These are phyloP conservation scores for Geotrichum carabidarum DNA, from an alignment of 1,139 yeast genomes.

Conservation along the genomic window DNA sequence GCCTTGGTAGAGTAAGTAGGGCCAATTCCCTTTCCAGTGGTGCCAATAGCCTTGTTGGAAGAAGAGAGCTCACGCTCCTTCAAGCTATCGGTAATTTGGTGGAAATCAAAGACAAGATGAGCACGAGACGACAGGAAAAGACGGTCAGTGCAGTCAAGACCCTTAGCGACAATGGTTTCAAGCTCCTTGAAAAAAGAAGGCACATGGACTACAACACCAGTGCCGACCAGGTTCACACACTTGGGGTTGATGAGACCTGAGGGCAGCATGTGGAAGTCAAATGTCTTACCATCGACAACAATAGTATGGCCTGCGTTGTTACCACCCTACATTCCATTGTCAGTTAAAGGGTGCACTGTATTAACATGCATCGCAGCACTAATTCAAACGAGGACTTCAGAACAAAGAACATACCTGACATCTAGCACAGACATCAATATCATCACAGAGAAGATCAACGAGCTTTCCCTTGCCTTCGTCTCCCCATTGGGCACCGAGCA, in stretches of 20 bases:
- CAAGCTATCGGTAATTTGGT: conserved; percentile 91
- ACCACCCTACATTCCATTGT: conserved; percentile 54
- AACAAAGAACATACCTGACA: conserved; percentile 49
- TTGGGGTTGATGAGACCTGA: conserved; percentile 92
- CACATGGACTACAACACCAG: conserved; percentile 93
- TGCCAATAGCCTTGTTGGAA: conserved; percentile 89
- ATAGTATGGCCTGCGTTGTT: conserved; percentile 99
- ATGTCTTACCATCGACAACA: conserved; percentile 80
- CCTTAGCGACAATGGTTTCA: conserved; percentile 69
- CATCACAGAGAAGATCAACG: conserved; percentile 88
- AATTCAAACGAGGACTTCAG: neutral
- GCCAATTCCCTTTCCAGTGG: conserved; percentile 98
- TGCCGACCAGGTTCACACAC: conserved; percentile 84
- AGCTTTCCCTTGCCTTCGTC: conserved; percentile 99
- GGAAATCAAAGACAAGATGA: conserved; percentile 94
- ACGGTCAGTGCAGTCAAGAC: conserved; percentile 67
- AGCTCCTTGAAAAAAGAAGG: conserved; percentile 91
- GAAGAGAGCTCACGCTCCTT: conserved; percentile 87
- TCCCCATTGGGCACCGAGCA: conserved; percentile 98
- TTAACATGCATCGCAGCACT: conserved; percentile 13
- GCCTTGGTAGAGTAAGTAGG: conserved; percentile 97
- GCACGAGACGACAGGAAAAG: conserved; percentile 89
- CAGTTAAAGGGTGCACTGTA: neutral
- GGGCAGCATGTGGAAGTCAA: conserved; percentile 98
- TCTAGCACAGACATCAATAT: conserved; percentile 93